These are phyloP conservation scores for Microstegium vimineum DNA, from an alignment of 176 grass and related monocot species.

Conservation along the genomic window DNA sequence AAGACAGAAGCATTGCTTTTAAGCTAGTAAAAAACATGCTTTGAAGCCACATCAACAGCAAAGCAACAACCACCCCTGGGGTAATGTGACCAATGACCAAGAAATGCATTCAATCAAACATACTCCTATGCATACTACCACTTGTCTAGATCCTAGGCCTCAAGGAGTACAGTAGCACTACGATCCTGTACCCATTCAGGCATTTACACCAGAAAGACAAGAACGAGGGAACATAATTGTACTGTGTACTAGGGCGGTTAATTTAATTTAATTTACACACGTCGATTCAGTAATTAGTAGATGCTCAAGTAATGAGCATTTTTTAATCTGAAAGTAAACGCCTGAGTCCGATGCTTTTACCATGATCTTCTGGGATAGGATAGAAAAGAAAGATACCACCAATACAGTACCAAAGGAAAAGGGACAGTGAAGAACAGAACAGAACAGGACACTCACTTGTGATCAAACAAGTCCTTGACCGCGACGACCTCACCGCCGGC, in stretches of 20 bases:
- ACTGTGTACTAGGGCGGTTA: background rate
- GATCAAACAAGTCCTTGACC: slow-evolving; percentile 87
- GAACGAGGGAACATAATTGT: background rate
- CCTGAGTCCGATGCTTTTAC: background rate
- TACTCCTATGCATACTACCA: background rate
- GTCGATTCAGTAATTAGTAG: background rate
- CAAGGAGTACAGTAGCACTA: background rate
- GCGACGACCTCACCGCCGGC: slow-evolving; percentile 71
- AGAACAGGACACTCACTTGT: slow-evolving; percentile 62
- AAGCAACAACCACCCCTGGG: slow-evolving; percentile 27
- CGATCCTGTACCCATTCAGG: background rate
- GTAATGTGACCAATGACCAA: slow-evolving; percentile 37
- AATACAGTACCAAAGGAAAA: background rate
- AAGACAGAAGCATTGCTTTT: slow-evolving; percentile 13
- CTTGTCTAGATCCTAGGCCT: background rate
- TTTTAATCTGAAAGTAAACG: background rate
- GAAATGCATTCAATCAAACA: slow-evolving; percentile 15
- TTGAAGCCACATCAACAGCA: slow-evolving; percentile 36
- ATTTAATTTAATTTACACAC: background rate
- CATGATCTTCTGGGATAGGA: background rate
- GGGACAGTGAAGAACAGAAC: background rate
- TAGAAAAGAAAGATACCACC: background rate
- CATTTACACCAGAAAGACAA: slow-evolving; percentile 22
- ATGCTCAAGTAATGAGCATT: background rate
- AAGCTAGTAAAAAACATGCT: slow-evolving; percentile 11